These are phyloP conservation scores for Santalum album DNA, from an alignment of 164 flowering plant species.

Conservation along the genomic window DNA sequence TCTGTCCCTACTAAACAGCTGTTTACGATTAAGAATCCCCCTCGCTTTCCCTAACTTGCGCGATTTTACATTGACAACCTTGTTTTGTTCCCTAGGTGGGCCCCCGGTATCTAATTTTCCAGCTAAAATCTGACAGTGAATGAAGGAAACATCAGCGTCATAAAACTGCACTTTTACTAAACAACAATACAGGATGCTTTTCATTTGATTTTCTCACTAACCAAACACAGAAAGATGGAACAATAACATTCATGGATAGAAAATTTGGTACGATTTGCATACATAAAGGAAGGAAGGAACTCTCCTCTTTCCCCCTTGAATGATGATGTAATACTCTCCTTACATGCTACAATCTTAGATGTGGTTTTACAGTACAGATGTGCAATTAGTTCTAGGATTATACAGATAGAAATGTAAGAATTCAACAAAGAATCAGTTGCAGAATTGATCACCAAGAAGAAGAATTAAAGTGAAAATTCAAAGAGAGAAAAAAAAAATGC, in stretches of 20 bases:
- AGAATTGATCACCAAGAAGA: neutral
- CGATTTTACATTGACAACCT: neutral
- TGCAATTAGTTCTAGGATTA: slow-evolving; percentile 1
- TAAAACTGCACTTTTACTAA: too few species aligned
- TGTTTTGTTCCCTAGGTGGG: neutral
- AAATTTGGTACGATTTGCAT: too few species aligned
- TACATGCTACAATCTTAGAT: too few species aligned
- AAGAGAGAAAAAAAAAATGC: neutral
- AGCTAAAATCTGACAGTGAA: neutral
- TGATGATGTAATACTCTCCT: too few species aligned
- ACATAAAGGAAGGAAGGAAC: too few species aligned
- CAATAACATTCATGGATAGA: too few species aligned
- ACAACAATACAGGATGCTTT: too few species aligned
- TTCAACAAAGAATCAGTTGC: neutral
- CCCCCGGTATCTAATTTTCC: neutral
- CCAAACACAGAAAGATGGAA: too few species aligned
- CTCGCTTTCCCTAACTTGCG: neutral
- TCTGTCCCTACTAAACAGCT: slow-evolving; percentile 1
- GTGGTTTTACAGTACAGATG: too few species aligned
- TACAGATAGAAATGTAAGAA: neutral
- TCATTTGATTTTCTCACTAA: too few species aligned
- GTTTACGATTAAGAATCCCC: neutral
- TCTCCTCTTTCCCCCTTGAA: too few species aligned
- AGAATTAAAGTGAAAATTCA: neutral
- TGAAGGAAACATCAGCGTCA: too few species aligned